phyloP scores from a whole-genome alignment of 192 early-diverging fungal species.

The Pecoramyces ruminantium region DNA sequence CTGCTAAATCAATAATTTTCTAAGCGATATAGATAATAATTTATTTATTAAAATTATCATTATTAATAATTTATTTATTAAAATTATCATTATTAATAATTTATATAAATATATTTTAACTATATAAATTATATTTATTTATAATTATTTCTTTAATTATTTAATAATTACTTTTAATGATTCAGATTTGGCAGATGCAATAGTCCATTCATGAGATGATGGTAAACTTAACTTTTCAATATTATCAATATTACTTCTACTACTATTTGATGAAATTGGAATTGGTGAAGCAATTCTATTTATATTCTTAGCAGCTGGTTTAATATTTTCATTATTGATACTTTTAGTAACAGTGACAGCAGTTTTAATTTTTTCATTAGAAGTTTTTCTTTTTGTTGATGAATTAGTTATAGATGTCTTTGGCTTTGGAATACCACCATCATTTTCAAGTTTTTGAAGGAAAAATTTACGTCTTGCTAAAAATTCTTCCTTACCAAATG shows the following conservation, averaged over 20 bases:
- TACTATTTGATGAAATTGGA: not conserved
- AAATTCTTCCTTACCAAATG: not conserved
- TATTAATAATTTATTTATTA: too few species aligned
- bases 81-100: too few species aligned
- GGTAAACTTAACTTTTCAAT: not conserved
- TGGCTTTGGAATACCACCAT: not conserved
- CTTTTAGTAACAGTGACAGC: not conserved
- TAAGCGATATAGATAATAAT: not conserved
- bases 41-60: too few species aligned
- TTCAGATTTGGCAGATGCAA: not conserved
- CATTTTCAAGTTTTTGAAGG: not conserved
- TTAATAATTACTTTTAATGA: not conserved
- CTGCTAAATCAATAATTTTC: not conserved
- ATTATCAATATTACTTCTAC: not conserved
- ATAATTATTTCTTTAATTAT: too few species aligned
- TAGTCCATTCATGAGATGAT: not conserved
- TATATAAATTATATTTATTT: too few species aligned
- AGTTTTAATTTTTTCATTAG: not conserved
- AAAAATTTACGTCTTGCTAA: not conserved
- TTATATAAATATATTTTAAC: too few species aligned
- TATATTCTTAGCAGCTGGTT: not conserved
- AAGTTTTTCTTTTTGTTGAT: not conserved
- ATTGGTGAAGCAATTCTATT: not conserved
- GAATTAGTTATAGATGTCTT: not conserved
- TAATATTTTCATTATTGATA: not conserved